A percentile compares a stretch with the other conserved stretches of the same genome.
Evolutionary conservation across 2,329 filamentous ascomycete genomes (phyloP).

Genomic region (Zarea fungicola): DNA sequence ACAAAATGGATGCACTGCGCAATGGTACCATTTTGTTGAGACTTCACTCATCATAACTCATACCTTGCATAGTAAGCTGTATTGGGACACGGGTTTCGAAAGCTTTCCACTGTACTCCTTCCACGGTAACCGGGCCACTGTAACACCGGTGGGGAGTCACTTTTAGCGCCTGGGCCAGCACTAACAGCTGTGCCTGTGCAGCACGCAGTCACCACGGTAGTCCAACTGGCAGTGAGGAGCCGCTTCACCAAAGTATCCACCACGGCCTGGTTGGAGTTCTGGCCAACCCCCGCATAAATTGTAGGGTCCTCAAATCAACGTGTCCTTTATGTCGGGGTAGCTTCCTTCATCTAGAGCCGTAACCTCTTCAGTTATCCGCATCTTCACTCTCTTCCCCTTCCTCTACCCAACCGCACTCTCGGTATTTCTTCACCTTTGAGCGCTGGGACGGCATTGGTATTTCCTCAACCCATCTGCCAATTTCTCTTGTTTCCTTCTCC

Average conservation of each 20-base stretch:
- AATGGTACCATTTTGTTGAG: too few species aligned
- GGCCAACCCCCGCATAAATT: constrained; percentile 11
- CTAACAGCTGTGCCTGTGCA: too few species aligned
- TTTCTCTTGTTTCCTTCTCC: constrained; percentile 23
- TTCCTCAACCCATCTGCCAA: constrained; percentile 5
- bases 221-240: neutral
- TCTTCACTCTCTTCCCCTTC: neutral
- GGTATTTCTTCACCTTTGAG: constrained; percentile 1
- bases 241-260: constrained; percentile 1
- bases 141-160: neutral
- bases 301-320: constrained; percentile 14
- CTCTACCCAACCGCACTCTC: constrained; percentile 5
- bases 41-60: too few species aligned
- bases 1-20: too few species aligned
- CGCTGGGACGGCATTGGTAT: constrained; percentile 10
- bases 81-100: neutral
- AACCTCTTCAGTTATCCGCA: neutral
- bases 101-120: neutral
- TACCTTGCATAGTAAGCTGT: neutral
- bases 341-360: constrained; percentile 7
- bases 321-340: constrained; percentile 12
- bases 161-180: neutral
- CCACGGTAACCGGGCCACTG: neutral
- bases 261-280: constrained; percentile 4
- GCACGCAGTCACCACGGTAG: too few species aligned